Percentiles rank a stretch among this genome's conserved stretches.
These are phyloP conservation scores for Xylaria bambusicola DNA, from an alignment of 495 filamentous ascomycete species.

Conservation along the genomic window DNA sequence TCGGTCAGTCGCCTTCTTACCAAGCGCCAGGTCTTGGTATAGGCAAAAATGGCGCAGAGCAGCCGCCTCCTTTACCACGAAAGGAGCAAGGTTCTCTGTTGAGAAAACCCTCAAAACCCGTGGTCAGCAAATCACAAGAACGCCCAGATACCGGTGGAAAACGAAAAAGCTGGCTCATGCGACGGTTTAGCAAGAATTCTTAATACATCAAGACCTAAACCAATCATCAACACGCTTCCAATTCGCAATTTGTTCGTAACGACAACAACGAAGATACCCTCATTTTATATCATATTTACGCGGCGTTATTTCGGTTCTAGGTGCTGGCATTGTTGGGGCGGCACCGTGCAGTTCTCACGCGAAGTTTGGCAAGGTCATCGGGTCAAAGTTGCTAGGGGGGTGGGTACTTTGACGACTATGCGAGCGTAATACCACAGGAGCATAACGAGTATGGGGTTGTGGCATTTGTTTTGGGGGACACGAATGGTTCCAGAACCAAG, in stretches of 20 bases:
- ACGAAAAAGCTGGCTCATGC: constrained; percentile 85
- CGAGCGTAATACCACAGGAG: constrained; percentile 6
- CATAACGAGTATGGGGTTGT: constrained; percentile 19
- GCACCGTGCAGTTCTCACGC: not conserved
- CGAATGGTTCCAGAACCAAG: not conserved
- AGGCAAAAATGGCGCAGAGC: constrained; percentile 23
- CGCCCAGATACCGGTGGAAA: constrained; percentile 60
- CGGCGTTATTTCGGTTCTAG: not conserved
- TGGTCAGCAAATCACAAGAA: constrained; percentile 30
- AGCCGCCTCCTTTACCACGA: constrained; percentile 39
- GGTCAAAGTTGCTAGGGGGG: not conserved
- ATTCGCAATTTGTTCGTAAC: constrained; percentile 3
- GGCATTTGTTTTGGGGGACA: not conserved
- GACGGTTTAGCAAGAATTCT: constrained; percentile 71
- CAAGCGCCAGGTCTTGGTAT: constrained; percentile 41
- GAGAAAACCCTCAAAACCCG: constrained; percentile 35
- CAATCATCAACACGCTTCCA: not conserved
- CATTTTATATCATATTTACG: constrained; percentile 16
- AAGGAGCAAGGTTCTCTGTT: constrained; percentile 39
- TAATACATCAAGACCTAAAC: constrained; percentile 19
- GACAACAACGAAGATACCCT: constrained; percentile 20
- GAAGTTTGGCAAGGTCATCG: not conserved
- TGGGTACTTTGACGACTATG: constrained; percentile 4
- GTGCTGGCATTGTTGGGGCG: not conserved
- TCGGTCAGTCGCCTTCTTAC: constrained; percentile 38